Evolutionary conservation across 257 asterid genomes (phyloP), one percentile per base, ranked within the genome.

Genomic region (Capsicum chinense): DNA sequence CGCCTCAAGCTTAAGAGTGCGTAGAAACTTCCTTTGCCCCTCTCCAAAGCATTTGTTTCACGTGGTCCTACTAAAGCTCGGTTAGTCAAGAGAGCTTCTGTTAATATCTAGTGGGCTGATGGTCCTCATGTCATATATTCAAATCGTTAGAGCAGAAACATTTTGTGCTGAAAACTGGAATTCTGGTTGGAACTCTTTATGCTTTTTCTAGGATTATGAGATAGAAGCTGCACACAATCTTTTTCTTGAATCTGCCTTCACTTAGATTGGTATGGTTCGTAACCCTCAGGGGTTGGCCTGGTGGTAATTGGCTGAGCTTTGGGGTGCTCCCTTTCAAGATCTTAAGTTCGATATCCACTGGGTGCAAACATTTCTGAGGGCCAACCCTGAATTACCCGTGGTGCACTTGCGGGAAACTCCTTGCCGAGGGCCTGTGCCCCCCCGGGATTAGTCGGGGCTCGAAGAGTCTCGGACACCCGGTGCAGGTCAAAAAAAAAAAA

Each of bases 231-330:
- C 4, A 16, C 79, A 4, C 16, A 7, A 42, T 69, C 79, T 16
- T 9, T 69, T 69, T 69, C 56, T 42, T 69, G 79, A 69, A 69
- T 69, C 42, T 69, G 33, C 5, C 56, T 69, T 39, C 79, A 69
- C 56, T 69, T 39, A 69, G 35, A 42, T 69, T 60, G 35, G 35
- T 8, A n/a, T 60, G 67, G 35, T n/a, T 60, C 67, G 5, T 69
- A 26, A 26, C 33, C 33, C 33, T 26, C 33, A 26, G 33, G 33
- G 33, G 33, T 1, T 26, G 33, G 33, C 33, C 33, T 26, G 33
- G 2, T 26, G 33, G 33, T 26, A 26, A 26, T 26, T 26, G 33
- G 33, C 33, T 26, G 33, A 26, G 33, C 33, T 26, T 26, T 26
- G 33, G 33, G 33, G 33, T 26, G 33, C 33, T 26, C 33, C 33